Conservation (phyloP, 257 asterid genomes). For the Ilex asprella region DNA sequence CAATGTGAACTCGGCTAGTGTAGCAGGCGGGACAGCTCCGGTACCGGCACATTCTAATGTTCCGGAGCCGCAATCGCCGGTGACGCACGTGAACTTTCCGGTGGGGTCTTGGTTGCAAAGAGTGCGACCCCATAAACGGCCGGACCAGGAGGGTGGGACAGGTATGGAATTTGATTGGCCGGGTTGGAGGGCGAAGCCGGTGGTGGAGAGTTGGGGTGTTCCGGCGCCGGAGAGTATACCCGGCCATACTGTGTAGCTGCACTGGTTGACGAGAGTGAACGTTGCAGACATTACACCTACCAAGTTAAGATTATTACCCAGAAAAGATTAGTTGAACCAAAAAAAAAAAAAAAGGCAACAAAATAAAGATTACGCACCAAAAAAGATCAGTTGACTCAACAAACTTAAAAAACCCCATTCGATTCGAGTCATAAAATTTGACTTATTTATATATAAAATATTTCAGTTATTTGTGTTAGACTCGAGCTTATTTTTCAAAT, state of each 20-base stretch:
- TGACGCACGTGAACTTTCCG: conserved; percentile 23
- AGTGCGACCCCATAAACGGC: conserved; percentile 70
- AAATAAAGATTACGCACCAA: too few species aligned
- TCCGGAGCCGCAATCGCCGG: conserved; percentile 72
- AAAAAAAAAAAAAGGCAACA: too few species aligned
- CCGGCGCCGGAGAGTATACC: conserved; percentile 60
- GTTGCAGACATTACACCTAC: conserved; percentile 40
- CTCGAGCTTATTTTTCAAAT: too few species aligned
- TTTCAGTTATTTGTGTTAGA: too few species aligned
- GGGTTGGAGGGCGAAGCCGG: conserved; percentile 43
- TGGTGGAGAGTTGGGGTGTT: conserved; percentile 39
- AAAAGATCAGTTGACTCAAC: too few species aligned
- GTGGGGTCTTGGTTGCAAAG: conserved; percentile 34
- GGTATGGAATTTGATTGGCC: conserved; percentile 37
- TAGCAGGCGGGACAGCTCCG: conserved; percentile 61
- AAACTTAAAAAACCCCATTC: too few species aligned
- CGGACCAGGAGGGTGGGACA: conserved; percentile 59
- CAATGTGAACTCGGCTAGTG: conserved; percentile 73
- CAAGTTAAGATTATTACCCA: not conserved
- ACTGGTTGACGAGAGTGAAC: conserved; percentile 57
- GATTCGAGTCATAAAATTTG: too few species aligned
- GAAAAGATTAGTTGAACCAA: not conserved
- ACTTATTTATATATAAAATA: too few species aligned
- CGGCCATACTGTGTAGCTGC: conserved; percentile 68
- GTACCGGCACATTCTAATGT: conserved; percentile 45